phyloP scores from a whole-genome alignment of 805 yeast genomes.

The Metschnikowia borealis region DNA sequence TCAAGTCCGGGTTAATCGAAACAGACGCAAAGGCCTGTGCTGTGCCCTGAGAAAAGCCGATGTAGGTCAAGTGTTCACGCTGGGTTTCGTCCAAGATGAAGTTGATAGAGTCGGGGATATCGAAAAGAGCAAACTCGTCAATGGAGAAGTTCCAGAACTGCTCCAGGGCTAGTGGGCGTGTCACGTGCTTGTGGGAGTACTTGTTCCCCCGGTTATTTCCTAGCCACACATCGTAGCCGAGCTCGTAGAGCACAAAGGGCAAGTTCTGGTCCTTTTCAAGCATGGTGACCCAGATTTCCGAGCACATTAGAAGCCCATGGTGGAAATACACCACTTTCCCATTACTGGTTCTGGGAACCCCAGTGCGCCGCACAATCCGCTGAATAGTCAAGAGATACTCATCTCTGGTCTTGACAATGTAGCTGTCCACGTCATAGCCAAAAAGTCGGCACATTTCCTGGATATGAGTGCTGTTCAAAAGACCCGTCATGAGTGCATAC shows the following conservation, averaged over 20 bases:
- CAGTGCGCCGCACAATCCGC: slow-evolving; percentile 44
- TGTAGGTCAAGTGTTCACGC: slow-evolving; percentile 49
- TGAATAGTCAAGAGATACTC: slow-evolving; percentile 75
- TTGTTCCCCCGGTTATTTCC: slow-evolving; percentile 94
- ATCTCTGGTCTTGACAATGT: slow-evolving; percentile 72
- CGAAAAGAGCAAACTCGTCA: slow-evolving; percentile 87
- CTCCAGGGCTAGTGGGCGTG: slow-evolving; percentile 30
- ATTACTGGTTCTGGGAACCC: slow-evolving; percentile 4
- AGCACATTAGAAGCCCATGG: slow-evolving; percentile 87
- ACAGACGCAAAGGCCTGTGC: slow-evolving; percentile 89
- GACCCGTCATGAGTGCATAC: slow-evolving; percentile 29
- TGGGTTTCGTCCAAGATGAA: slow-evolving; percentile 56
- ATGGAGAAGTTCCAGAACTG: slow-evolving; percentile 84
- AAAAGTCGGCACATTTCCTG: slow-evolving; percentile 63
- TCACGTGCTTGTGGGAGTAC: slow-evolving; percentile 77
- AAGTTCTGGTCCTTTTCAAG: slow-evolving; percentile 40
- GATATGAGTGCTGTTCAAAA: slow-evolving; percentile 50
- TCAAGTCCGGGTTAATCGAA: slow-evolving; percentile 60
- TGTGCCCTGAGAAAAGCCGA: slow-evolving; percentile 92
- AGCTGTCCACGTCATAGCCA: slow-evolving; percentile 71
- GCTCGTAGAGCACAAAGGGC: slow-evolving; percentile 71
- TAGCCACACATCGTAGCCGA: slow-evolving; percentile 92
- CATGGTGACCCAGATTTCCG: slow-evolving; percentile 68
- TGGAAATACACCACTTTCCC: slow-evolving; percentile 71
- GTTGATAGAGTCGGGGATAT: slow-evolving; percentile 80